These are phyloP conservation scores for Colletotrichum plurivorum DNA, from an alignment of 2,329 filamentous ascomycete species.

Conservation along the genomic window DNA sequence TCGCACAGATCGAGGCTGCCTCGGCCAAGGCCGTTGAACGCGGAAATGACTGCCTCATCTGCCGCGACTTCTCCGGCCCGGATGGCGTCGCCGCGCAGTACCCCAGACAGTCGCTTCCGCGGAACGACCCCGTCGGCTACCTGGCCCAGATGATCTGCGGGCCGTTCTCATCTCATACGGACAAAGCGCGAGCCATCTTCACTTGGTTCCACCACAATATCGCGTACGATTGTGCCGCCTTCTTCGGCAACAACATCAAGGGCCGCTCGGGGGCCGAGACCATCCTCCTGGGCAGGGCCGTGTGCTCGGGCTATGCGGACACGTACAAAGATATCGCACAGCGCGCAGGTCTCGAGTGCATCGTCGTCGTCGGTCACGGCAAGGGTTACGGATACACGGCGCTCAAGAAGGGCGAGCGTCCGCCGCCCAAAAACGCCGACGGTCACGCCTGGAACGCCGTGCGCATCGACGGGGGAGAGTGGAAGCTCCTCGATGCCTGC, in stretches of 20 bases:
- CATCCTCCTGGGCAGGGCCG: conserved; percentile 82
- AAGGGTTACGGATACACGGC: conserved; percentile 85
- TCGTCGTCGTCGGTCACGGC: conserved; percentile 83
- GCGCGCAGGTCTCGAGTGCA: conserved; percentile 83
- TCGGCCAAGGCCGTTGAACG: conserved; percentile 49
- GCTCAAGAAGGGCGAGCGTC: conserved; percentile 72
- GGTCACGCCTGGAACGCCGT: conserved; percentile 96
- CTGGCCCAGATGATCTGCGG: conserved; percentile 84
- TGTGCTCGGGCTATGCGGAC: conserved; percentile 92
- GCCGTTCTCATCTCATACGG: conserved; percentile 85
- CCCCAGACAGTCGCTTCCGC: conserved; percentile 79
- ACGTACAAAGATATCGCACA: conserved; percentile 85
- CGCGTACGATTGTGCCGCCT: conserved; percentile 83
- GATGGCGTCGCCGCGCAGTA: conserved; percentile 85
- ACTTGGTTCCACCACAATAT: conserved; percentile 97
- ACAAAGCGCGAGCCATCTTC: conserved; percentile 94
- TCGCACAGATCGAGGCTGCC: conserved; percentile 64
- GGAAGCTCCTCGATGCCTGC: conserved; percentile 93
- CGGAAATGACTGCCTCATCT: conserved; percentile 76
- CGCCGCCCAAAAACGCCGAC: conserved; percentile 73
- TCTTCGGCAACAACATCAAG: conserved; percentile 80
- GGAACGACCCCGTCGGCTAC: conserved; percentile 75
- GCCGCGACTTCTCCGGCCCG: conserved; percentile 88
- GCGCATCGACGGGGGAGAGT: conserved; percentile 85
- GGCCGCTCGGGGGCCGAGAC: conserved; percentile 79